Conservation (phyloP, 371 early-diverging fungal genomes). For the Vairimorpha necatrix region DNA sequence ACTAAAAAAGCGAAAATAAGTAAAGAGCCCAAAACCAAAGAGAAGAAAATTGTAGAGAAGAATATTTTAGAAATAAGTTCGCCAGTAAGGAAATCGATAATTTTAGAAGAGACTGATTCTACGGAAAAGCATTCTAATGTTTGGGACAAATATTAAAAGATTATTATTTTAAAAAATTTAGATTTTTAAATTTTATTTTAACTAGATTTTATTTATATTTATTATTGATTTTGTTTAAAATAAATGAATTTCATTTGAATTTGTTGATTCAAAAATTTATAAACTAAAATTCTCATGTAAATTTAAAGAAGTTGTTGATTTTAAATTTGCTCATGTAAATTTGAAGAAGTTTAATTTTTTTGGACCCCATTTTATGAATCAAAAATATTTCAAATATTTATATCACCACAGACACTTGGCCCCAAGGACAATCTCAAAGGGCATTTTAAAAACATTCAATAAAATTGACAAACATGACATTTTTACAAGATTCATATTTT, state of each 20-base stretch:
- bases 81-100: not conserved
- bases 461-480: not conserved
- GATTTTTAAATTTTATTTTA: too few relatives aligned
- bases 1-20: not conserved
- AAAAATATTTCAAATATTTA: conserved; percentile 2
- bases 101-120: conserved; percentile 14
- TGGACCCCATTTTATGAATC: not conserved
- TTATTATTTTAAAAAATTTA: not conserved
- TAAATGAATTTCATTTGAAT: too few relatives aligned
- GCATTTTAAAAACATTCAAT: not conserved
- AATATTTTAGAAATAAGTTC: not conserved
- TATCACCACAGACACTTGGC: not conserved
- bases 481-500: conserved; percentile 10
- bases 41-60: not conserved
- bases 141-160: not conserved
- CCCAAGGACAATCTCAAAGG: conserved; percentile 7
- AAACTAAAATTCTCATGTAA: too few relatives aligned
- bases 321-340: too few relatives aligned
- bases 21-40: not conserved
- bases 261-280: too few relatives aligned
- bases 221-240: too few relatives aligned
- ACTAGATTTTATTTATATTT: too few relatives aligned
- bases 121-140: conserved; percentile 28
- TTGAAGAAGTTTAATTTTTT: too few relatives aligned
- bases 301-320: too few relatives aligned